phyloP scores from a whole-genome alignment of 116 monocot genomes.

The Phalaenopsis hybrid region DNA sequence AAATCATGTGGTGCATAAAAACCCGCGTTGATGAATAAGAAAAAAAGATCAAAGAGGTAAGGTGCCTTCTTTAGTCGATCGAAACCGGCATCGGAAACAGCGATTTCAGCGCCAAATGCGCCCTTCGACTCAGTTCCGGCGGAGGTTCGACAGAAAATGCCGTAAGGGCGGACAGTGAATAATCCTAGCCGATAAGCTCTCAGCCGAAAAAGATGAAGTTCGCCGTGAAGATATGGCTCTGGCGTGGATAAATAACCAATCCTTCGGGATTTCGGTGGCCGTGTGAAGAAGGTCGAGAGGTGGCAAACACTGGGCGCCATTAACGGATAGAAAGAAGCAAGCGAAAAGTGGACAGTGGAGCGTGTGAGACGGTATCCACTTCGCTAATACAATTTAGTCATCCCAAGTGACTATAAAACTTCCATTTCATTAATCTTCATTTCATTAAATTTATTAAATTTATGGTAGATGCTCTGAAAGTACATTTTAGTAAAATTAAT shows the following conservation, averaged over 20 bases:
- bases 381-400: no score
- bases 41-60: neutral
- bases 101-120: constrained; percentile 8
- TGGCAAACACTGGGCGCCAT: neutral
- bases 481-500: no score
- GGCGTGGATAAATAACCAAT: neutral
- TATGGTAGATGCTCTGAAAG: no score
- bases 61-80: constrained; percentile 58
- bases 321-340: neutral
- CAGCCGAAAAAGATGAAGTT: neutral
- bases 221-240: neutral
- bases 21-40: neutral
- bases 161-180: neutral
- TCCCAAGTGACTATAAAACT: no score
- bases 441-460: no score
- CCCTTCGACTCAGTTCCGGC: constrained; percentile 20
- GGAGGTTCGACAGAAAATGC: constrained; percentile 28
- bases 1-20: neutral
- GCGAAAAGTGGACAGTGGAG: neutral
- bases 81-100: constrained; percentile 22
- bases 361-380: no score
- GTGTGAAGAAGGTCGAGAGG: neutral
- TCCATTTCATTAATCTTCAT: no score
- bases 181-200: neutral
- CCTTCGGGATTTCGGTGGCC: neutral